Conservation (phyloP, 345 rosid species). For the Boechera divaricarpa region DNA sequence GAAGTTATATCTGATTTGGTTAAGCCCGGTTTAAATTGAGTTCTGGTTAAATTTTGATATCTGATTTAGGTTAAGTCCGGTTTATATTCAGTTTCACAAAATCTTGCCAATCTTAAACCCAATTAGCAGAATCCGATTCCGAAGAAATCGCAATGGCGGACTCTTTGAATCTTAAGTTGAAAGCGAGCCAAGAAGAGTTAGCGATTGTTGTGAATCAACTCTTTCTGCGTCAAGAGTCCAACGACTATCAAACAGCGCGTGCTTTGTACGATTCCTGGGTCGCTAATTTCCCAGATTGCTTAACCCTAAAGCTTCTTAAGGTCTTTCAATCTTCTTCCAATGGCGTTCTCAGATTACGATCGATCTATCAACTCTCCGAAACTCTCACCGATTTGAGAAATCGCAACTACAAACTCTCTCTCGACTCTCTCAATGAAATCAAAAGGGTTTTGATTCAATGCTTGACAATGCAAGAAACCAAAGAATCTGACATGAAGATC, state of each 20-base stretch:
- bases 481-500: background rate
- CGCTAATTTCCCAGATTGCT: background rate
- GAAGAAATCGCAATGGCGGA: background rate
- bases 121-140: too few relatives aligned
- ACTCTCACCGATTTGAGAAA: background rate
- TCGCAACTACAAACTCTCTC: background rate
- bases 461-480: background rate
- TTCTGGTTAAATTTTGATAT: too few relatives aligned
- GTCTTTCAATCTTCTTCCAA: background rate
- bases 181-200: background rate
- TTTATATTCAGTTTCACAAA: too few relatives aligned
- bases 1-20: too few relatives aligned
- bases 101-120: too few relatives aligned
- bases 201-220: background rate
- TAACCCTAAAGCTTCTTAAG: background rate
- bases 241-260: background rate
- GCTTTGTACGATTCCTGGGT: background rate
- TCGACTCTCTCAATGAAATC: background rate
- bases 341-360: background rate
- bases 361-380: background rate
- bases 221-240: background rate
- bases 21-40: too few relatives aligned
- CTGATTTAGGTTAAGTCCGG: too few relatives aligned
- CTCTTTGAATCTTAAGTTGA: background rate
- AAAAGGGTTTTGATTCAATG: slow-evolving; percentile 2